Evolutionary conservation across 139 green algal species (phyloP).

Genomic region (Micractinium sp.): DNA sequence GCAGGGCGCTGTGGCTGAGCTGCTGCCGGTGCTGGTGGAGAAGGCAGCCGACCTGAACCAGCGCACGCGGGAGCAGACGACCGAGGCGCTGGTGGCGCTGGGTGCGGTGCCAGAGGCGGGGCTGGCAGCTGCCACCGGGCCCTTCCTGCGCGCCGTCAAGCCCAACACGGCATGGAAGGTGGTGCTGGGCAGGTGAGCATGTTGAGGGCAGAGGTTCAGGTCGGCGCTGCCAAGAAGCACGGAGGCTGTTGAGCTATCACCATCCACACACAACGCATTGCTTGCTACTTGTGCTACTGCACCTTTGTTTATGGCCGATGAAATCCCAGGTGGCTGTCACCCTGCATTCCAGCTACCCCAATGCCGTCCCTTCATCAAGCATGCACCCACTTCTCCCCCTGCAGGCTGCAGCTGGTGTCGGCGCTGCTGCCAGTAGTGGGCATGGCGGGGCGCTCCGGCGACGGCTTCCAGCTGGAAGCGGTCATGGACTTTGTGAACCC

Average conservation of each 20-base stretch:
- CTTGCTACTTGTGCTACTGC: too few relatives aligned
- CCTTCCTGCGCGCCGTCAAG: conserved; percentile 72
- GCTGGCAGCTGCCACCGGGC: conserved; percentile 40
- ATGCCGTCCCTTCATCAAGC: neutral
- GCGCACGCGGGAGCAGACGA: conserved; percentile 49
- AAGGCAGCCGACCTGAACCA: conserved; percentile 76
- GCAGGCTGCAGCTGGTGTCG: conserved; percentile 59
- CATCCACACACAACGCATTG: too few relatives aligned
- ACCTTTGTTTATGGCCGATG: too few relatives aligned
- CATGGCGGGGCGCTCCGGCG: conserved; percentile 43
- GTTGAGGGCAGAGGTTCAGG: neutral
- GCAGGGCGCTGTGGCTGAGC: conserved; percentile 42
- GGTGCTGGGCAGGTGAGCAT: conserved; percentile 61
- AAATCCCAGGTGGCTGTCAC: too few relatives aligned
- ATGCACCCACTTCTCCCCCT: neutral
- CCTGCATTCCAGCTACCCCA: neutral
- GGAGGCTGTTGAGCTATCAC: too few relatives aligned
- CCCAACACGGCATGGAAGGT: conserved; percentile 73
- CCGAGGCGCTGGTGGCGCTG: conserved; percentile 64
- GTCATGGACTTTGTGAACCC: conserved; percentile 83
- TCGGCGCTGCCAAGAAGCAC: neutral
- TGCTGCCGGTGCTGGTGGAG: conserved; percentile 81
- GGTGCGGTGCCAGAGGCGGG: conserved; percentile 48
- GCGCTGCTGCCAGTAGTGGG: conserved; percentile 74
- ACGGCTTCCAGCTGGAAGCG: conserved; percentile 72